Evolutionary conservation across 495 filamentous ascomycete species (phyloP).

Genomic region (Xeromyces bisporus): DNA sequence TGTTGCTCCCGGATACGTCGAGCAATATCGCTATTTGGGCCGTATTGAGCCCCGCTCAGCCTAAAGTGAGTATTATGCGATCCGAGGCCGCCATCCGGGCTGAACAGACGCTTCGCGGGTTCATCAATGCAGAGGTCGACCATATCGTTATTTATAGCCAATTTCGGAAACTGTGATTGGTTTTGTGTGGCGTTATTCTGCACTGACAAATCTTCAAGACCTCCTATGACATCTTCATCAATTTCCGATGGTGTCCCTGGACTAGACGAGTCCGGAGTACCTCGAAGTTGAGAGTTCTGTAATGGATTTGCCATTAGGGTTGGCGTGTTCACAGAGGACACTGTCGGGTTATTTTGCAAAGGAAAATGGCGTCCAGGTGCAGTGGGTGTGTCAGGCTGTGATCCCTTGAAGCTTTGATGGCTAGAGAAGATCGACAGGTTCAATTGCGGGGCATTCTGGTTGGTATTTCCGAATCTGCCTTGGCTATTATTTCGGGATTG

Average conservation of each 20-base stretch:
- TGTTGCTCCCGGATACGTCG: constrained; percentile 58
- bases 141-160: constrained; percentile 35
- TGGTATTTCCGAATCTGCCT: constrained; percentile 56
- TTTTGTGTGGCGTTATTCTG: constrained; percentile 39
- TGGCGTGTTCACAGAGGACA: constrained; percentile 94
- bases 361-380: constrained; percentile 42
- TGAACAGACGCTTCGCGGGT: constrained; percentile 84
- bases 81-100: constrained; percentile 58
- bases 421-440: constrained; percentile 53
- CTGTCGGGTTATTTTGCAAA: constrained; percentile 86
- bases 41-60: constrained; percentile 53
- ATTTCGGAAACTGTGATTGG: constrained; percentile 31
- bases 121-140: constrained; percentile 80
- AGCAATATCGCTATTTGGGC: constrained; percentile 58
- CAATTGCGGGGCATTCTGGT: constrained; percentile 45
- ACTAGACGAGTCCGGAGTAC: constrained; percentile 57
- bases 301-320: constrained; percentile 55
- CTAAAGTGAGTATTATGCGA: constrained; percentile 52
- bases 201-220: constrained; percentile 35
- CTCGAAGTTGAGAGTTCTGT: constrained; percentile 43
- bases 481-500: constrained; percentile 37
- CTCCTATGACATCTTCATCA: constrained; percentile 40
- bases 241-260: constrained; percentile 56
- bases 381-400: constrained; percentile 74
- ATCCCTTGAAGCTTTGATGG: constrained; percentile 68